phyloP scores from a whole-genome alignment of 2,329 filamentous ascomycete genomes.

The Ceratocystis cacaofunesta region DNA sequence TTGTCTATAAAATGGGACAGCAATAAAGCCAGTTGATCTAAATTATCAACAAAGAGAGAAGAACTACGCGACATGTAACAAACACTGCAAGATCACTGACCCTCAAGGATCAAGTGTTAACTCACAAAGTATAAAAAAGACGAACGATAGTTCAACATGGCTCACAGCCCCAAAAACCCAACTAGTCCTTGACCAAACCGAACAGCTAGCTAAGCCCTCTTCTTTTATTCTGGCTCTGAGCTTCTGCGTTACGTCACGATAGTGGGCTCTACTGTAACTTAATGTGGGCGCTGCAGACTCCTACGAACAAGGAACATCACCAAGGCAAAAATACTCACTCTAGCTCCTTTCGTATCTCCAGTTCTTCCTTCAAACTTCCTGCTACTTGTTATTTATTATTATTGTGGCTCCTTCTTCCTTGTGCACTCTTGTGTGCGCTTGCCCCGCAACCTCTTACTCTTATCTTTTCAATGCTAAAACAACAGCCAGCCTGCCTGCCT shows the following conservation, averaged over 20 bases:
- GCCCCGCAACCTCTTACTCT: neutral
- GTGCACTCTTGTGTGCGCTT: no score
- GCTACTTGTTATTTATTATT: neutral
- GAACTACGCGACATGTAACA: no score
- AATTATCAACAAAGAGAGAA: neutral
- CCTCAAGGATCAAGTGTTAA: no score
- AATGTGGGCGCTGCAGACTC: neutral
- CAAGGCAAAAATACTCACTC: neutral
- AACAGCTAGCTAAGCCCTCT: neutral
- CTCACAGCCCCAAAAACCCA: neutral
- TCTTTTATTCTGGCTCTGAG: neutral
- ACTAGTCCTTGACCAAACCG: neutral
- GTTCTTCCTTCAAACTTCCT: neutral
- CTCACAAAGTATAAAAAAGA: no score
- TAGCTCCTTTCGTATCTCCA: neutral
- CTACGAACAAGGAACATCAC: neutral
- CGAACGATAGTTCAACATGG: no score
- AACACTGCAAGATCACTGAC: no score
- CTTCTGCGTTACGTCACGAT: constrained; percentile 4
- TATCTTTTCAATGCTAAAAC: neutral
- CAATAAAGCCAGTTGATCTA: no score
- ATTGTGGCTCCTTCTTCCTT: neutral
- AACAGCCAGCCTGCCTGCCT: neutral
- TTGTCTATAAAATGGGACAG: neutral
- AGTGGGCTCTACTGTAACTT: neutral